Conservation (phyloP, 352 stramenopile genomes). For the Phytopythium delawarense region DNA sequence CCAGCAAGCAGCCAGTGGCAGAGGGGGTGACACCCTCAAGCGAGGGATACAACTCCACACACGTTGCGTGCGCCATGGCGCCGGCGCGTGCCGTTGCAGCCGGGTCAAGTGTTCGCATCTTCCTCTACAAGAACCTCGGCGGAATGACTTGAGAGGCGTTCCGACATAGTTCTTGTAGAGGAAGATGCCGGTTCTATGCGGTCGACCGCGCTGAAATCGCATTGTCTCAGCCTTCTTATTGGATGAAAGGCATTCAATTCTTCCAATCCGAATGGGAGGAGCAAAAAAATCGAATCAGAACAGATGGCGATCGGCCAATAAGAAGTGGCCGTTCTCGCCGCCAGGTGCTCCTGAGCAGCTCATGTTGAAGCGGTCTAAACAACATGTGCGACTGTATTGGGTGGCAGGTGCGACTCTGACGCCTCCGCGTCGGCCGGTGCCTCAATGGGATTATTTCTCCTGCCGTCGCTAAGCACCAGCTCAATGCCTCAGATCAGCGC, state of each 20-base stretch:
- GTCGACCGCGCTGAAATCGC: neutral
- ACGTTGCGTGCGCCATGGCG: neutral
- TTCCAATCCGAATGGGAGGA: constrained; percentile 1
- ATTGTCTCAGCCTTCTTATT: neutral
- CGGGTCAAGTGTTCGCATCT: neutral
- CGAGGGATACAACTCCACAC: neutral
- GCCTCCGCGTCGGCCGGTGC: neutral
- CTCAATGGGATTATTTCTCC: neutral
- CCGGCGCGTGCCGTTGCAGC: constrained; percentile 5
- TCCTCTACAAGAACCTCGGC: too few relatives aligned
- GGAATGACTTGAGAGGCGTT: neutral
- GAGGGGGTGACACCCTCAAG: neutral
- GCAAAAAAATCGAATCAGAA: constrained; percentile 1
- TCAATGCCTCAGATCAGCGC: constrained; percentile 15
- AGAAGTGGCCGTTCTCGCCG: neutral
- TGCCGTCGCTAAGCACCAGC: neutral
- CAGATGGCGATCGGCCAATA: neutral
- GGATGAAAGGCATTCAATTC: neutral
- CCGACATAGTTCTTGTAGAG: constrained; percentile 12
- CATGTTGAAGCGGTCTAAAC: neutral
- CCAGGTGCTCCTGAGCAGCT: neutral
- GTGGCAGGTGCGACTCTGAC: neutral
- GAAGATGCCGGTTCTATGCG: constrained; percentile 4
- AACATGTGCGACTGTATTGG: neutral
- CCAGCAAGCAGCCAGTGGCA: too few relatives aligned